phyloP scores from a whole-genome alignment of 306 rosid genomes.

The Citrullus mucosospermus region DNA sequence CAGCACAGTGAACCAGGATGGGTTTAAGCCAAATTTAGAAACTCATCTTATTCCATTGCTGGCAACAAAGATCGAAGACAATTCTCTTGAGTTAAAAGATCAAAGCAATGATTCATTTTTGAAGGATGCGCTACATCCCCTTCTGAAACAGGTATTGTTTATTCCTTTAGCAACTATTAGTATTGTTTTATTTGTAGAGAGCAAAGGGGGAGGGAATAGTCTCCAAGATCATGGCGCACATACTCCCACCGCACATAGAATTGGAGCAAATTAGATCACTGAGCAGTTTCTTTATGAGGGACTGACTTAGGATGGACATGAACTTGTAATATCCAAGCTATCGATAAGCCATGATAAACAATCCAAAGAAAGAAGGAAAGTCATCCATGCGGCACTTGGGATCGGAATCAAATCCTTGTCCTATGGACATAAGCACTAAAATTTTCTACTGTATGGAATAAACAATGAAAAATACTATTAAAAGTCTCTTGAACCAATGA shows the following conservation, averaged over 20 bases:
- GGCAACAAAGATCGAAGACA: constrained; percentile 54
- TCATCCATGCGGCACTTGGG: background rate
- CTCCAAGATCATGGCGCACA: background rate
- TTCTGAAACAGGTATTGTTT: constrained; percentile 57
- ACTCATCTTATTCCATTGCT: constrained; percentile 81
- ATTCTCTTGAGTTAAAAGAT: constrained; percentile 44
- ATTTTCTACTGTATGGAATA: background rate
- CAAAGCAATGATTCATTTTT: constrained; percentile 28
- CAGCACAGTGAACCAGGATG: constrained; percentile 92
- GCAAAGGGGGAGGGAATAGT: background rate
- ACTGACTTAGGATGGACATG: background rate
- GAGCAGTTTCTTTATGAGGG: background rate
- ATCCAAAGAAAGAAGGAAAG: background rate
- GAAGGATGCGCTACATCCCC: constrained; percentile 58
- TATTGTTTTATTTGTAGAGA: background rate
- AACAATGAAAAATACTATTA: background rate
- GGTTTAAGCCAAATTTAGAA: constrained; percentile 90
- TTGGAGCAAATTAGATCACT: background rate
- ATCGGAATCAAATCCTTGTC: background rate
- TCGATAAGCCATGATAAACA: background rate
- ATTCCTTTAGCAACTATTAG: background rate
- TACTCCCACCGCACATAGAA: background rate
- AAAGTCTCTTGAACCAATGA: background rate
- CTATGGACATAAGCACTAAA: background rate
- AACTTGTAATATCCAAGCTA: background rate